Base-by-base conservation (phyloP, 345 rosid genomes). In the Mangifera indica region DNA sequence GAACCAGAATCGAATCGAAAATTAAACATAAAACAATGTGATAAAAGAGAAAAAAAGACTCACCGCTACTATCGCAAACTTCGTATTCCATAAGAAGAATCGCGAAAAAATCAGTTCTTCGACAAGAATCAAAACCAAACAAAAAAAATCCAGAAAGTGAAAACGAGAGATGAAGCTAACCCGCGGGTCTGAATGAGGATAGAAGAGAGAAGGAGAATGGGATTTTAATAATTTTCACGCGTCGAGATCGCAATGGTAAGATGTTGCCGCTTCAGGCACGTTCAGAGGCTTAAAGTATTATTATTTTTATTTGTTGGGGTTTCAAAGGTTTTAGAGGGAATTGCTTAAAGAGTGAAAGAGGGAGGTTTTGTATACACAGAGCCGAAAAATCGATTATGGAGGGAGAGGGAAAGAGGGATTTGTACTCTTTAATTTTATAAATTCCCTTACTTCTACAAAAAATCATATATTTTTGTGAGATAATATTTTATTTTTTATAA, bases 1-100 rank as follows among this genome's bases (percentile, higher is more conserved):
- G 46, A 72, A 60, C 58, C 15, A 62, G 7, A 24, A 17, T 24
- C 9, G 59, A 60, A 7, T 14, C 15, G 20, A 22, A 7, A 25
- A 32, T 9, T 3, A 24, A 71, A 14, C 25, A 63, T 13, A 44
- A 15, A 64, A 59, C 2, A 49, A n/a, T 2, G 17, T n/a, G 49
- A 62, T 8, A 24, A 62, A 6, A 10, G 11, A 5, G 58, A 15
- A n/a, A 67, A 26, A 20, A 29, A 49, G 76, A 74, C 84, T 77
- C 72, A 88, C 89, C 88, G 64, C 83, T 86, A 74, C 83, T 80
- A 63, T 81, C 82, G 74, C 72, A 70, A 71, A 65, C 79, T 37
- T 73, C 86, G 83, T 80, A 86, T 76, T 71, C 92, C 92, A 84
- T 84, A 73, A 76, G 78, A 73, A 74, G 75, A 61, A 29, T 12